Evolutionary conservation across 441 rosid species (phyloP), one percentile per base, ranked within the genome.

Genomic region (Mallotus repandus): DNA sequence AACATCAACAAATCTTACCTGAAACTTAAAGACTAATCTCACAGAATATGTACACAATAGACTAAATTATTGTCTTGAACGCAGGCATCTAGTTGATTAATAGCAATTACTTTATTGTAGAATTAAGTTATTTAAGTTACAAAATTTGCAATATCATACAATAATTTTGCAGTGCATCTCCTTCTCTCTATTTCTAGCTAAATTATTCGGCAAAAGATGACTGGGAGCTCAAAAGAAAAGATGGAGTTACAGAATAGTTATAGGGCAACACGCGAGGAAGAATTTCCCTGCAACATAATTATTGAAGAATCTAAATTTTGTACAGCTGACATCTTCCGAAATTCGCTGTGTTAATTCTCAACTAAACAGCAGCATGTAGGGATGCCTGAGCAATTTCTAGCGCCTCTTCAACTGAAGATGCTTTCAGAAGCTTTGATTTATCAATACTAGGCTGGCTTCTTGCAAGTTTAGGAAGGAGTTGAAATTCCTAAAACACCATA

Each of bases 321-420:
- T 15, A 48, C 61, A 2, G 8, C n/a, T 10, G 50, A 19, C 18
- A n/a, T 48, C 59, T 59, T 52, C 21, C 19, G 53, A 48, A 45
- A 71, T 49, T 25, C 18, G 49, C 41, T 2, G 68, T 29, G 22
- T 13, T 25, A 29, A 21, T 18, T 25, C 55, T 72, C 52, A 9
- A 59, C 72, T 77, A 80, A 63, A 59, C 71, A 52, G 83, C 75
- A 69, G 73, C 71, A 65, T 66, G 74, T 14, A 92, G 86, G 77
- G 90, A 86, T 19, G 84, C 72, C 74, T 71, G 77, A 61, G 89
- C 93, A 59, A 94, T 88, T 73, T 86, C 84, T 3, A 95, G 85
- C 0, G 97, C 99, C 84, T 87, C 97, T 81, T 95, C 97, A 3
- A 89, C 97, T 4, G 97, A 92, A 63, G 98, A 85, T 71, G 98